Percentiles rank a stretch among this genome's conserved stretches.
phyloP scores from a whole-genome alignment of 805 yeast species.

The Ogataea dorogensis region DNA sequence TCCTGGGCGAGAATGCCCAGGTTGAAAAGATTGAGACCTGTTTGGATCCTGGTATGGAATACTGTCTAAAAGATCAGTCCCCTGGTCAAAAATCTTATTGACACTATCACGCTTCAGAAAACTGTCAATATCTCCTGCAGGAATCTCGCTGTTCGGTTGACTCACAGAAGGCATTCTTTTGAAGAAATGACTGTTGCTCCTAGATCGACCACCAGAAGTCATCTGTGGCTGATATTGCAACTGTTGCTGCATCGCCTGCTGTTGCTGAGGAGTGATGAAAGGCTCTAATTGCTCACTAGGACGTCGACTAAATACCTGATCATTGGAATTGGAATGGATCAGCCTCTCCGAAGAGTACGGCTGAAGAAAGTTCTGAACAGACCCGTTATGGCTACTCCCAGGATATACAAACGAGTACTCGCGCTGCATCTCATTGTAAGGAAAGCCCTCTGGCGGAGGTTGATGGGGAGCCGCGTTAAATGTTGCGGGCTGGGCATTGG shows the following conservation, averaged over 20 bases:
- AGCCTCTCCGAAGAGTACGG: constrained; percentile 30
- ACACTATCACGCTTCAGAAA: constrained; percentile 37
- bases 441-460: constrained; percentile 21
- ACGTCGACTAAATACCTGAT: constrained; percentile 36
- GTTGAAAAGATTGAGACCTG: constrained; percentile 24
- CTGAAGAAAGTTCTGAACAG: constrained; percentile 21
- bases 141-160: constrained; percentile 29
- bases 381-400: constrained; percentile 19
- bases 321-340: constrained; percentile 21
- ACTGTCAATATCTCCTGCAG: constrained; percentile 33
- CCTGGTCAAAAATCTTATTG: constrained; percentile 29
- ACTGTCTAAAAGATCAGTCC: constrained; percentile 28
- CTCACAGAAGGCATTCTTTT: constrained; percentile 32
- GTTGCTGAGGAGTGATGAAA: constrained; percentile 35
- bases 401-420: constrained; percentile 30
- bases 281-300: constrained; percentile 53
- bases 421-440: constrained; percentile 27
- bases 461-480: constrained; percentile 19
- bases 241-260: constrained; percentile 16
- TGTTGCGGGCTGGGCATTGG: constrained; percentile 18
- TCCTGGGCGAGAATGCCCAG: constrained; percentile 19
- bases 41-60: constrained; percentile 25
- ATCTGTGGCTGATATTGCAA: constrained; percentile 13
- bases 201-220: constrained; percentile 22
- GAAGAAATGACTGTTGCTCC: constrained; percentile 31